Percentiles rank a stretch among this genome's conserved stretches.
Conservation (phyloP, 148 eudicot genomes). For the Heliamphora exappendiculata region DNA sequence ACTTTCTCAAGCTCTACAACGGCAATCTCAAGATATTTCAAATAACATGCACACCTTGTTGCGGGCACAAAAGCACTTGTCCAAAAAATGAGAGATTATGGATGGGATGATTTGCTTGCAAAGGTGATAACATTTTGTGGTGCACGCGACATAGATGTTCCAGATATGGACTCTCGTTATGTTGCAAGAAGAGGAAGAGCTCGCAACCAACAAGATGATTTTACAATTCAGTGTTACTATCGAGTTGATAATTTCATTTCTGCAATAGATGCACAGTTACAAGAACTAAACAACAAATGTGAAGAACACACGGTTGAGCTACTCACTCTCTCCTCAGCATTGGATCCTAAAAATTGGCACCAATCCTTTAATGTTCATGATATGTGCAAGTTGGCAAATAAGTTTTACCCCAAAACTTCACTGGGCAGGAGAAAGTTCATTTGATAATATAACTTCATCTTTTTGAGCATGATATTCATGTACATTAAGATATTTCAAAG, state of each 20-base stretch:
- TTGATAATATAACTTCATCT: not conserved
- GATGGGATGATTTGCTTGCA: not conserved
- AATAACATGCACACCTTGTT: not conserved
- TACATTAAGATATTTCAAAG: not conserved
- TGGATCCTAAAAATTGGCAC: not conserved
- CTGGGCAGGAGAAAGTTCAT: not conserved
- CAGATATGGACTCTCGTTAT: not conserved
- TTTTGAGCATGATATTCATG: not conserved
- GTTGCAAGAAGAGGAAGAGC: not conserved
- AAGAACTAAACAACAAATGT: not conserved
- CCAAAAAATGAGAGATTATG: not conserved
- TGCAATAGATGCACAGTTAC: not conserved
- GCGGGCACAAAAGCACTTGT: not conserved
- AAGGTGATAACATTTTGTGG: not conserved
- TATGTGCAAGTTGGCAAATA: not conserved
- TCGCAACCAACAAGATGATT: not conserved
- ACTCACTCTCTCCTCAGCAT: not conserved
- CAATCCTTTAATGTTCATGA: not conserved
- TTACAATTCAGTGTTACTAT: conserved; percentile 6
- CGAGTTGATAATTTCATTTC: conserved; percentile 3
- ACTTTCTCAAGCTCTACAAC: conserved; percentile 2
- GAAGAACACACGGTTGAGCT: not conserved
- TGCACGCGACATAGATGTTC: not conserved
- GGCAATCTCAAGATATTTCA: not conserved
- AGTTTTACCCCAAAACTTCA: not conserved